Evolutionary conservation across 2,329 filamentous ascomycete genomes (phyloP), one percentile per base, ranked within the genome.

Genomic region (Stagonosporopsis rhizophila): DNA sequence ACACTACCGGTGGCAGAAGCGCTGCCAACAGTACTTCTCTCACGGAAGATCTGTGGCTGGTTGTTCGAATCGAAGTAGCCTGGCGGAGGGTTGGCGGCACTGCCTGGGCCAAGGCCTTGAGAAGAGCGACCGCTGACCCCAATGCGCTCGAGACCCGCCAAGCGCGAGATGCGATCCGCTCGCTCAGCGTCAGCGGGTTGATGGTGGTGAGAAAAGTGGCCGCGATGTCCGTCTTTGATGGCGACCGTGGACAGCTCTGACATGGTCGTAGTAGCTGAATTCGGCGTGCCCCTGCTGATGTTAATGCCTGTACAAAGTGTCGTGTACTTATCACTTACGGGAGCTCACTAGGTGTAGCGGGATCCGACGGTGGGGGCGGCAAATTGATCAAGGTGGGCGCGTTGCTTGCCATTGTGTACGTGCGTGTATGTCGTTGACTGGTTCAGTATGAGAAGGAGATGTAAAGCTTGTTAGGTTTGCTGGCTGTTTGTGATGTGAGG

Each of bases 191-290:
- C 93, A 58, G 95, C 87, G 68, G 89, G 94, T 19, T 87, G 76
- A 56, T 85, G 83, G 54, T 82, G 78, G 52, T 87, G 83, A 25
- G 87, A 85, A 25, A 89, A 83, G 72, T 92, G 87, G 61, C 94
- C 94, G 58, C 92, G 90, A 72, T 97, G 92, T 67, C 94, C 94
- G 74, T 98, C 94, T 78, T 97, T 96, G 82, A 96, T 96, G 47
- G 94, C 94, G 12, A 92, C 95, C 17, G 94, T 97, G 15, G 92
- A 96, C 44, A 98, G 85, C 37, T 92, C 89, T 23, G 92, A 96
- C 70, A 98, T 88, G 47, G 92, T 96, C 12, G 93, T 97, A 3
- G 91, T 96, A 37, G 90, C 89, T 65, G 92, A 96, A 64, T 95
- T 97, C 3, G 94, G 94, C 2, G 94, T 98, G 70, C 94, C 93